These are phyloP conservation scores for Ophiostoma australiae DNA, from an alignment of 2,329 filamentous ascomycete species.

Conservation along the genomic window DNA sequence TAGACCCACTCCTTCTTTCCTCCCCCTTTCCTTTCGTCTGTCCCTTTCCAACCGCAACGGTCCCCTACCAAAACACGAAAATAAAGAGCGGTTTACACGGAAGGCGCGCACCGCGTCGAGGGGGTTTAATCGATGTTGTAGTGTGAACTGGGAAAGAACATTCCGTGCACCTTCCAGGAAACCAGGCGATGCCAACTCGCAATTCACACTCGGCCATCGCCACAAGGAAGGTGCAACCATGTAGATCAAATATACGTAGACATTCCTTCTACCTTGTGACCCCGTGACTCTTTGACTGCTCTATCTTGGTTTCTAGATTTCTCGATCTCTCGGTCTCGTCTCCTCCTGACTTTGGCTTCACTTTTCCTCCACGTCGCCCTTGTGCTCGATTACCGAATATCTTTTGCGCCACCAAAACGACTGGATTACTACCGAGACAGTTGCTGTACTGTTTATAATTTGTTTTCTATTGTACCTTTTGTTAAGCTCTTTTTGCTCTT, in stretches of 20 bases:
- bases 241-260: background rate
- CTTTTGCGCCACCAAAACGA: background rate
- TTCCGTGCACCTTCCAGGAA: constrained; percentile 7
- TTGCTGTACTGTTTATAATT: background rate
- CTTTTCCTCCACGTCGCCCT: background rate
- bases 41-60: constrained; percentile 17
- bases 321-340: background rate
- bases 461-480: background rate
- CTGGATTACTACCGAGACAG: background rate
- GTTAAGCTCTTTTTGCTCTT: background rate
- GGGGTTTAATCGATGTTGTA: constrained; percentile 15
- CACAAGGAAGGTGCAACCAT: background rate
- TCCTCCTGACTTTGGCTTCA: background rate
- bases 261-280: background rate
- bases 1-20: constrained; percentile 6
- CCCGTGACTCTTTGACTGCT: background rate
- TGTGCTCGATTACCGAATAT: background rate
- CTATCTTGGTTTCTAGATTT: background rate
- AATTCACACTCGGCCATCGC: background rate
- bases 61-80: constrained; percentile 3
- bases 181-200: background rate
- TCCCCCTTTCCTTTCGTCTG: constrained; percentile 10
- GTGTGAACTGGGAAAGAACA: constrained; percentile 18
- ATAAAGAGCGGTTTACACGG: constrained; percentile 13
- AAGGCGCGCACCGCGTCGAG: constrained; percentile 24